These are phyloP conservation scores for Cnidoscolus chayamansa DNA, from an alignment of 441 rosid genomes.

Conservation along the genomic window DNA sequence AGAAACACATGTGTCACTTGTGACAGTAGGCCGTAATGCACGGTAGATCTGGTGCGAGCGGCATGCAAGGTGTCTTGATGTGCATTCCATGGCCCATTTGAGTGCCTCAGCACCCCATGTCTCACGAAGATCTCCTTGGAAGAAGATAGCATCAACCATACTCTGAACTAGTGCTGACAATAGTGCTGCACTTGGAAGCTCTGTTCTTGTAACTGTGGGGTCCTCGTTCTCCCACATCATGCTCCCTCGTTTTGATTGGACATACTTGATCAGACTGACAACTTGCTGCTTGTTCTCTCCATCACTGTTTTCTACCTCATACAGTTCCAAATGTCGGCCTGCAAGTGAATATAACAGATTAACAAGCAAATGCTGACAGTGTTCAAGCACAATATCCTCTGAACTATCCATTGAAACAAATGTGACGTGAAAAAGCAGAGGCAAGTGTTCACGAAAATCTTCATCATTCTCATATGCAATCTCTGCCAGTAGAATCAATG, in stretches of 20 bases:
- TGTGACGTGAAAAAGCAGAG: slow-evolving; percentile 93
- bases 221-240: slow-evolving; percentile 99
- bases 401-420: slow-evolving; percentile 99
- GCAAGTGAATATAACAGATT: slow-evolving; percentile 93
- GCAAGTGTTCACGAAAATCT: slow-evolving; percentile 98
- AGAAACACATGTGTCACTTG: slow-evolving; percentile 89
- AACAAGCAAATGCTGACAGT: slow-evolving; percentile 97
- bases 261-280: slow-evolving; percentile 91
- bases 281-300: slow-evolving; percentile 99
- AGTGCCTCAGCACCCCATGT: slow-evolving; percentile 99
- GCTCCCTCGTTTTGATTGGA: slow-evolving; percentile 97
- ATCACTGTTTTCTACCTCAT: slow-evolving; percentile 91
- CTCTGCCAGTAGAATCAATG: slow-evolving; percentile 91
- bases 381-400: slow-evolving; percentile 97
- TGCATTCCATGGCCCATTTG: slow-evolving; percentile 99
- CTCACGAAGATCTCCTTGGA: slow-evolving; percentile 99
- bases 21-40: slow-evolving; percentile 90
- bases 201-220: slow-evolving; percentile 76
- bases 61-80: slow-evolving; percentile 96
- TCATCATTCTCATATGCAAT: slow-evolving; percentile 98
- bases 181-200: slow-evolving; percentile 98
- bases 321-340: slow-evolving; percentile 97
- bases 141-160: slow-evolving; percentile 99
- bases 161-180: slow-evolving; percentile 97
- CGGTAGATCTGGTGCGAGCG: slow-evolving; percentile 99